Evolutionary conservation across 2,329 filamentous ascomycete genomes (phyloP).

Genomic region (Botrytis hyacinthi): DNA sequence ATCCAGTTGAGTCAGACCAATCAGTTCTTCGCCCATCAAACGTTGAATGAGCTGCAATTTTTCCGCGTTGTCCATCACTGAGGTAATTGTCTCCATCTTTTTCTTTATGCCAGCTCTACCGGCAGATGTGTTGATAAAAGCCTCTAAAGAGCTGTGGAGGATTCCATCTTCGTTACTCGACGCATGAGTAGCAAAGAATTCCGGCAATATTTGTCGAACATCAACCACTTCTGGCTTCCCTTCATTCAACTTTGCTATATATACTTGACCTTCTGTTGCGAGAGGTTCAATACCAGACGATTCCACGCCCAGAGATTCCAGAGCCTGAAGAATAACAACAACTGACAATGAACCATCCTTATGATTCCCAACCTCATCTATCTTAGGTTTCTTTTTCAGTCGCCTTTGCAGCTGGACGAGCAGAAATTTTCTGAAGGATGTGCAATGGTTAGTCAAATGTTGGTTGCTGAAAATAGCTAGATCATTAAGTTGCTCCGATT

Average conservation of each 20-base stretch:
- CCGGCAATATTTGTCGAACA: conserved; percentile 23
- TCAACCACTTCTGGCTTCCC: conserved; percentile 24
- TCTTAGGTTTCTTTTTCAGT: conserved; percentile 26
- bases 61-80: conserved; percentile 25
- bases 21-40: conserved; percentile 25
- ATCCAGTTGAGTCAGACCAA: conserved; percentile 27
- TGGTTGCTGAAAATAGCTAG: conserved; percentile 28
- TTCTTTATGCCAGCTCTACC: conserved; percentile 30
- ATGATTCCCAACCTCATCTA: conserved; percentile 17
- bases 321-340: conserved; percentile 31
- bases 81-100: conserved; percentile 22
- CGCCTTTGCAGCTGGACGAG: conserved; percentile 27
- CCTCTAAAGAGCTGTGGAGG: conserved; percentile 14
- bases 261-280: conserved; percentile 22
- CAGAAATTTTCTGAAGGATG: conserved; percentile 27
- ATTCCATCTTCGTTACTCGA: conserved; percentile 2
- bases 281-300: conserved; percentile 25
- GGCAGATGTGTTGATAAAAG: conserved; percentile 27
- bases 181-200: conserved; percentile 29
- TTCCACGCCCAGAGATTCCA: conserved; percentile 27
- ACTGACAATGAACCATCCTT: conserved; percentile 26
- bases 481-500: conserved; percentile 26
- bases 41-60: conserved; percentile 31
- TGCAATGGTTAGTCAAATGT: conserved; percentile 24
- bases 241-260: conserved; percentile 19